Evolutionary conservation across 169 alveolate species (phyloP).

Genomic region (Eimeria necatrix): DNA sequence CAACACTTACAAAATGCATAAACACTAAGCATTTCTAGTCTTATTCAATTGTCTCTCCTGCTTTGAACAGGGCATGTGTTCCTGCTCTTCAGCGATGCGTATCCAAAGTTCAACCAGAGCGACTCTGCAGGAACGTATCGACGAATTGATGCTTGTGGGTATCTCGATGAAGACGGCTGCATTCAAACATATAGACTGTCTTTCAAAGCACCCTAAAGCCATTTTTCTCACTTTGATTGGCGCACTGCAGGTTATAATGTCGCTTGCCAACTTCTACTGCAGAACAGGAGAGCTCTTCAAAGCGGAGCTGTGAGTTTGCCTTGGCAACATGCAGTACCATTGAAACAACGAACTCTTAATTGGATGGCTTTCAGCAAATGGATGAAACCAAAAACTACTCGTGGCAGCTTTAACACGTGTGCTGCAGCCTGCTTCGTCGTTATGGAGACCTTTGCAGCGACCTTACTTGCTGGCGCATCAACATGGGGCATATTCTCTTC

Average conservation of each 20-base stretch:
- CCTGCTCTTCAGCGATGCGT: neutral
- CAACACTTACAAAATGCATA: too few species aligned
- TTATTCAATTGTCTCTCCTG: neutral
- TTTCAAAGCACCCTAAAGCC: neutral
- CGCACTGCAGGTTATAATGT: conserved; percentile 5
- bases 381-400: too few species aligned
- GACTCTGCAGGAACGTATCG: neutral
- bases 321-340: neutral
- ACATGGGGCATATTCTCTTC: conserved; percentile 74
- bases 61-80: neutral
- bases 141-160: conserved; percentile 12
- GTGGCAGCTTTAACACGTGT: neutral
- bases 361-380: neutral
- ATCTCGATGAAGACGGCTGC: neutral
- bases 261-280: conserved; percentile 28
- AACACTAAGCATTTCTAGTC: too few species aligned
- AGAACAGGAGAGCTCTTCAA: neutral
- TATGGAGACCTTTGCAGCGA: conserved; percentile 33
- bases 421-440: conserved; percentile 52
- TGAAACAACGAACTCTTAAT: neutral
- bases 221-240: neutral
- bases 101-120: neutral
- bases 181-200: neutral
- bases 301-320: conserved; percentile 58
- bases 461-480: conserved; percentile 35